phyloP scores from a whole-genome alignment of 306 rosid genomes.

The Medicago truncatula region DNA sequence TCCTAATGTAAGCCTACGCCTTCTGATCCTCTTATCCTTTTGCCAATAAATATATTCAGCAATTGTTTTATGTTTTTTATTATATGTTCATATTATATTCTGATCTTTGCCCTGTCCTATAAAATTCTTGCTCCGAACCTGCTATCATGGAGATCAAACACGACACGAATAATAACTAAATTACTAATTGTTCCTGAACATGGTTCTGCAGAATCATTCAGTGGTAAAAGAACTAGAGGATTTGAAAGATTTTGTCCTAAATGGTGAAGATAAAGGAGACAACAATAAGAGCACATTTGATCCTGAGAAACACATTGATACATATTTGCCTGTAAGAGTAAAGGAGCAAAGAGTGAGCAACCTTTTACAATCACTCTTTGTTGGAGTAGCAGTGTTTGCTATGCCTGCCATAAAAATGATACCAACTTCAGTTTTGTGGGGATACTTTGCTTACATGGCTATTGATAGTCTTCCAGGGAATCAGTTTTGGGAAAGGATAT shows the following conservation, averaged over 20 bases:
- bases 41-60: not conserved
- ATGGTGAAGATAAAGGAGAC: slow-evolving; percentile 49
- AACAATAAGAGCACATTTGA: slow-evolving; percentile 57
- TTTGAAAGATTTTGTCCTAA: slow-evolving; percentile 74
- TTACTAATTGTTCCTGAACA: slow-evolving; percentile 24
- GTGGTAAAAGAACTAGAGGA: slow-evolving; percentile 74
- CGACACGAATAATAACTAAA: not conserved
- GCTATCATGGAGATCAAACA: not conserved
- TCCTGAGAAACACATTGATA: slow-evolving; percentile 83
- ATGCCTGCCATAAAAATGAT: slow-evolving; percentile 75
- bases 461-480: slow-evolving; percentile 94
- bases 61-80: not conserved
- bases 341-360: slow-evolving; percentile 93
- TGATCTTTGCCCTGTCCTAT: not conserved
- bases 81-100: not conserved
- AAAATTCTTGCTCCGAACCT: not conserved
- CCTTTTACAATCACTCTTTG: slow-evolving; percentile 77
- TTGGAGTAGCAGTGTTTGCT: slow-evolving; percentile 75
- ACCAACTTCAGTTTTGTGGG: slow-evolving; percentile 93
- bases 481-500: slow-evolving; percentile 85
- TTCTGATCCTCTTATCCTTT: not conserved
- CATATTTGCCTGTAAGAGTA: slow-evolving; percentile 75
- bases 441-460: slow-evolving; percentile 93
- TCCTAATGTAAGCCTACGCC: slow-evolving; percentile 48
- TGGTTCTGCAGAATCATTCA: slow-evolving; percentile 54